Evolutionary conservation across 176 grass and related monocot genomes (phyloP), one percentile per base, ranked within the genome.

Genomic region (Zizania latifolia): DNA sequence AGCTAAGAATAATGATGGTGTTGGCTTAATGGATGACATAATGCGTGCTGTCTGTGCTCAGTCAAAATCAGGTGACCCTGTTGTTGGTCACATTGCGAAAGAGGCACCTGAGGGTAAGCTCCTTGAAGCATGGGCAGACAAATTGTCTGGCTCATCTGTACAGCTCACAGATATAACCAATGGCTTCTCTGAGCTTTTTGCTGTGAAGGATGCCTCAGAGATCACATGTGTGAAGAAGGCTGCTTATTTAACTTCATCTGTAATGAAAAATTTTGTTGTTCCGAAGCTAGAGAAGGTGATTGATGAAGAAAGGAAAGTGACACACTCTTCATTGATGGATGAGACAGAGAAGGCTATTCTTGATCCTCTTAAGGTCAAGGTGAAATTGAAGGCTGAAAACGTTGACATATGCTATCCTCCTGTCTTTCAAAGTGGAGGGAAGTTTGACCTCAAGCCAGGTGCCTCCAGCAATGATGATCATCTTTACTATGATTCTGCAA

Each of bases 381-480:
- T 92, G 6, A 96, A 92, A 55, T 53, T 96, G 14, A 96, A 96
- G 67, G 79, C 83, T 43, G 89, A 83, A 74, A 92, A 96, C 83
- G 86, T 96, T 57, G 86, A 89, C 31, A 92, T 96, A 61, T 96
- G 92, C 58, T 92, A 92, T 64, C 92, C 92, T 37, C 92, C 92
- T 54, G 82, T 96, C 38, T 96, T 92, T 69, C 92, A 92, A 71
- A 89, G 83, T 72, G 92, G 86, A 31, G 86, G 84, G 29, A 87
- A 87, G 72, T 96, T 82, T 76, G 92, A 96, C 51, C 83, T 96
- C 27, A 81, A 61, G 31, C 92, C 92, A 62, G 61, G 69, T 69
- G 89, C 92, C 24, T 86, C 55, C 26, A 96, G 84, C 60, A 92
- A 92, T 54, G 86, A 92, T 38, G 89, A 96, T 35, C 24, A 89